Conservation (phyloP, 1,139 yeast genomes). For the Taphrina wiesneri region DNA sequence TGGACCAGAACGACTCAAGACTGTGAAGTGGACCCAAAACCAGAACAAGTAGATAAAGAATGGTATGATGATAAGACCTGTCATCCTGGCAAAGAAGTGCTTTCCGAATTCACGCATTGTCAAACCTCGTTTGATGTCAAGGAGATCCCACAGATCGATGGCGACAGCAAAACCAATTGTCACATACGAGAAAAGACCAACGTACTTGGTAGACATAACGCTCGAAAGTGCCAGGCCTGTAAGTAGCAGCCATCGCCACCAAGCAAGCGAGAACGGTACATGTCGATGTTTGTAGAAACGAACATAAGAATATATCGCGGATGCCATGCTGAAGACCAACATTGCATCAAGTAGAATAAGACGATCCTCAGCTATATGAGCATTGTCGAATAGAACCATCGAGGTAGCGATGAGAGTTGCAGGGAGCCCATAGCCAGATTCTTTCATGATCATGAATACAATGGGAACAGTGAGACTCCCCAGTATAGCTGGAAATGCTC, state of each 20-base stretch:
- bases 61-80: slow-evolving; percentile 75
- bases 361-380: slow-evolving; percentile 88
- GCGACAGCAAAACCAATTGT: slow-evolving; percentile 84
- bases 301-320: slow-evolving; percentile 74
- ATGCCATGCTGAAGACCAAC: slow-evolving; percentile 75
- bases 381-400: slow-evolving; percentile 82
- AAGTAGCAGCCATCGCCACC: slow-evolving; percentile 86
- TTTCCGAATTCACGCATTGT: slow-evolving; percentile 58
- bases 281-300: slow-evolving; percentile 72
- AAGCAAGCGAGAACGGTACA: slow-evolving; percentile 61
- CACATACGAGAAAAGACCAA: slow-evolving; percentile 86
- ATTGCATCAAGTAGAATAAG: slow-evolving; percentile 90
- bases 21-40: slow-evolving; percentile 88
- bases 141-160: slow-evolving; percentile 81
- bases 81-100: slow-evolving; percentile 76
- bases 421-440: slow-evolving; percentile 73
- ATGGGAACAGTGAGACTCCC: slow-evolving; percentile 83
- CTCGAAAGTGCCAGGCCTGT: slow-evolving; percentile 87
- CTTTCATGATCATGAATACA: slow-evolving; percentile 77
- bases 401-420: slow-evolving; percentile 81
- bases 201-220: slow-evolving; percentile 89
- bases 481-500: slow-evolving; percentile 76
- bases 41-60: slow-evolving; percentile 80
- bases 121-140: slow-evolving; percentile 72
- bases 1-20: slow-evolving; percentile 84